Evolutionary conservation across 768 basidiomycete genomes (phyloP).

Genomic region (Pisolithus tinctorius): DNA sequence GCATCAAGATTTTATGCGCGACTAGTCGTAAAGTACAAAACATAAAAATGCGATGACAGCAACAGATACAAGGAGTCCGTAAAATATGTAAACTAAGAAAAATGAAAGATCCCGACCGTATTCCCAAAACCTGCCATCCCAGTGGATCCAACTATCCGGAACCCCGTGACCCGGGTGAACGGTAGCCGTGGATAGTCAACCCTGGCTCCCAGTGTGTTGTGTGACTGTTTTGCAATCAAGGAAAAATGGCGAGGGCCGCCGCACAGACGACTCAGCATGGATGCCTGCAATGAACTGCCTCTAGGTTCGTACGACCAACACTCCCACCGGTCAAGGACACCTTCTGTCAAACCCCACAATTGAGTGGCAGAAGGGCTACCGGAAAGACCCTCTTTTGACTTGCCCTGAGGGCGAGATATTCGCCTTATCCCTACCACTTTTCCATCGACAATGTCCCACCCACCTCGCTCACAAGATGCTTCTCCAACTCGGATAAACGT

Average conservation of each 20-base stretch:
- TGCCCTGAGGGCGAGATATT: conserved; percentile 40
- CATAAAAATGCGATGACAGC: conserved; percentile 1
- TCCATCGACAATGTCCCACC: conserved; percentile 62
- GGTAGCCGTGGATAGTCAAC: conserved; percentile 51
- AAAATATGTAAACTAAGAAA: conserved; percentile 15
- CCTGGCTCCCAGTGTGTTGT: background rate
- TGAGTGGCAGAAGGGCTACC: conserved; percentile 7
- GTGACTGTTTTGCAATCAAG: conserved; percentile 3
- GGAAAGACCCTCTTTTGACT: conserved; percentile 18
- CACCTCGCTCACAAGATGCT: conserved; percentile 64
- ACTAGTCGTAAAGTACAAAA: background rate
- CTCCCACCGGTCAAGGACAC: conserved; percentile 78
- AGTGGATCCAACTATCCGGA: conserved; percentile 42
- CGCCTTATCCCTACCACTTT: conserved; percentile 65
- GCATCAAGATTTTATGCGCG: background rate
- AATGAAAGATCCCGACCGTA: conserved; percentile 34
- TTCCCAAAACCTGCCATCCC: conserved; percentile 75
- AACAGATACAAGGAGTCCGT: conserved; percentile 12
- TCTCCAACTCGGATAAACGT: conserved; percentile 48
- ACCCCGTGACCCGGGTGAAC: conserved; percentile 71
- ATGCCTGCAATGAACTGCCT: conserved; percentile 40
- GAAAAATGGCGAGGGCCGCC: conserved; percentile 11
- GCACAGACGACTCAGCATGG: conserved; percentile 43
- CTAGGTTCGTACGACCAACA: conserved; percentile 70
- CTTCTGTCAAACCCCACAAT: conserved; percentile 44